Conservation (phyloP, 1,139 yeast species). For the Yamadazyma conglobata region DNA sequence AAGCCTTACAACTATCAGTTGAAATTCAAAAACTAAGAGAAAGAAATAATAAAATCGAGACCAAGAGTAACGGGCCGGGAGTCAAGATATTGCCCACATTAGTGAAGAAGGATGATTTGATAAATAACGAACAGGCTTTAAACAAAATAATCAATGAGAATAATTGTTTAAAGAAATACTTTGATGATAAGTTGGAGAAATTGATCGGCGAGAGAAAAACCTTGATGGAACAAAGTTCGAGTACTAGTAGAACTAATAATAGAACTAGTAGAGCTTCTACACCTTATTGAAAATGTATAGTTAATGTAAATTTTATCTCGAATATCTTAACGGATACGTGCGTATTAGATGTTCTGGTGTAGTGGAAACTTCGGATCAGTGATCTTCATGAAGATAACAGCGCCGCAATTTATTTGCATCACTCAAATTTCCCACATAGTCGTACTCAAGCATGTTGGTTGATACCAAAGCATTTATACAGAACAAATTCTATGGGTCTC, state of each 20-base stretch:
- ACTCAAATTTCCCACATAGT: no score
- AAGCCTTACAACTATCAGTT: constrained; percentile 51
- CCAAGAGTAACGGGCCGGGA: constrained; percentile 43
- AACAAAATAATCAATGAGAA: constrained; percentile 29
- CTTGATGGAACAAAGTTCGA: constrained; percentile 28
- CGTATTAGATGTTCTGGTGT: no score
- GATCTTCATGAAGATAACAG: no score
- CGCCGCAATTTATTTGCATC: no score
- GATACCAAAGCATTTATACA: constrained; percentile 1
- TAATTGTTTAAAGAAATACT: constrained; percentile 30
- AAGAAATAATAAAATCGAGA: constrained; percentile 25
- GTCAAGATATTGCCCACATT: constrained; percentile 39
- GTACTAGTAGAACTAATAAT: constrained; percentile 34
- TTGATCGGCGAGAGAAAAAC: constrained; percentile 38
- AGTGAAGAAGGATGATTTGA: constrained; percentile 33
- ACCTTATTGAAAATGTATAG: constrained; percentile 33
- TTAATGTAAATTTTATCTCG: no score
- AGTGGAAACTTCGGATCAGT: no score
- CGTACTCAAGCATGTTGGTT: not conserved
- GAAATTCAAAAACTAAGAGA: constrained; percentile 27
- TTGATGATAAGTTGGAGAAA: constrained; percentile 33
- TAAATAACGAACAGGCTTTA: constrained; percentile 26
- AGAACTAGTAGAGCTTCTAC: constrained; percentile 41
- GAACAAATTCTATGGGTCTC: constrained; percentile 12
- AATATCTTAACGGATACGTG: no score